Evolutionary conservation across 768 basidiomycete genomes (phyloP), one percentile per base, ranked within the genome.

Genomic region (Suillus subaureus): DNA sequence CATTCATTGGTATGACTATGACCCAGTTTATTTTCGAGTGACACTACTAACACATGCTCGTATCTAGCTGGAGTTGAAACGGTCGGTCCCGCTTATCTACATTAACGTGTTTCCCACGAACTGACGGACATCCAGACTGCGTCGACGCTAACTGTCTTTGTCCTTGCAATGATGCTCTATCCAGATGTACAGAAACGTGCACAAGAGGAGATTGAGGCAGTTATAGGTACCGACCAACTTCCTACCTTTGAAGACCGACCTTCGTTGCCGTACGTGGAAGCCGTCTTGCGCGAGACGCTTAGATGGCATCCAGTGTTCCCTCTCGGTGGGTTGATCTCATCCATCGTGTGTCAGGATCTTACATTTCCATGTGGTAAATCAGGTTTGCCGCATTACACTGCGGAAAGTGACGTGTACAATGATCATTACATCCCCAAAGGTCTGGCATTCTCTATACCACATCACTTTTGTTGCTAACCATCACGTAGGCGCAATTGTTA

Each of bases 221-320:
- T 72, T 33, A 23, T 77, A 26, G 80, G 80, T 62, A 63, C 52
- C 3, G 37, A 69, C 5, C 68, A 77, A 33, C 62, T 79, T 6
- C 74, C 78, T 1, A 45, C 68, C 31, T 73, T 75, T 31, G 69
- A 64, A 23, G 79, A 80, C 64, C 64, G 71, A 39, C 5, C 67
- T 7, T 70, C 69, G 4, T 63, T 80, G 52, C 77, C 75, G 35
- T 79, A 77, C 51, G 60, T 78, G 1, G 71, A 74, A 3, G 78
- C 78, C 23, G 62, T 79, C 61, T 47, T 80, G 61, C 78, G 78
- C 42, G 79, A 79, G 70, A 77, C 74, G 21, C 42, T 77, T 56
- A 75, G 75, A 57, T 76, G 75, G 75, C 73, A 78, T 52, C 75
- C 75, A 6, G 76, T 76, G 11, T 73, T 78, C 66, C 75, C 75